Base-by-base conservation (phyloP, 2,329 filamentous ascomycete genomes). In the Fusarium sp. region DNA sequence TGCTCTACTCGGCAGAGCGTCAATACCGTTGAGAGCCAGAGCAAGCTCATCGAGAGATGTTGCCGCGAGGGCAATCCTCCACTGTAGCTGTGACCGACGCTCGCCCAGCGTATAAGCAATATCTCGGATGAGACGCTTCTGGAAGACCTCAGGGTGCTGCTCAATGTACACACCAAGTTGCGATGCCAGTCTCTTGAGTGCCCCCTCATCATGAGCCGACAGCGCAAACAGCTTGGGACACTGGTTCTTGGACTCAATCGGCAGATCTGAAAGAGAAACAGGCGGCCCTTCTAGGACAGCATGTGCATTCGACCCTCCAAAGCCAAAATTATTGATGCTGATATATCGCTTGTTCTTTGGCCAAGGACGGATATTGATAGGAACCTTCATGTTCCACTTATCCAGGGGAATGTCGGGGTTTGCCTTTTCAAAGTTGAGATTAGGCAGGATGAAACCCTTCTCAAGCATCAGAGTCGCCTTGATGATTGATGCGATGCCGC, bases 401-500 rank as follows among this genome's bases (percentile, higher is more conserved):
- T 64, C 38, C 6, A 67, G 42, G n/a, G 40, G 49, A 8, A 72
- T 57, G 0, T 29, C 35, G 20, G 71, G 42, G 20, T 73, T 72
- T 0, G 49, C 14, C 8, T 70, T 51, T 14, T 60, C 14, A 35
- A 73, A 70, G 57, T 62, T 64, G 4, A 64, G 22, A n/a, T 70
- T 62, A 1, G 69, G 69, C 2, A 64, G 51, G 2, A 73, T 72
- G 9, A 67, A 51, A 4, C 60, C 60, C 40, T 67, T 73, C 9
- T 73, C 62, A 8, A 73, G 69, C 40, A 70, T 57, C 57, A 67
- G 22, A 6, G 67, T 62, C 2, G 71, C 60, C n/a, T 72, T 73
- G 63, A 72, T 67, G 9, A 58, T 29, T 16, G 61, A 59, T 2
- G 69, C 71, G 0, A 70, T 40, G 16, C 66, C 71, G 20, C 69